Evolutionary conservation across 1,139 yeast species (phyloP).

Genomic region (Pneumocystis carinii): DNA sequence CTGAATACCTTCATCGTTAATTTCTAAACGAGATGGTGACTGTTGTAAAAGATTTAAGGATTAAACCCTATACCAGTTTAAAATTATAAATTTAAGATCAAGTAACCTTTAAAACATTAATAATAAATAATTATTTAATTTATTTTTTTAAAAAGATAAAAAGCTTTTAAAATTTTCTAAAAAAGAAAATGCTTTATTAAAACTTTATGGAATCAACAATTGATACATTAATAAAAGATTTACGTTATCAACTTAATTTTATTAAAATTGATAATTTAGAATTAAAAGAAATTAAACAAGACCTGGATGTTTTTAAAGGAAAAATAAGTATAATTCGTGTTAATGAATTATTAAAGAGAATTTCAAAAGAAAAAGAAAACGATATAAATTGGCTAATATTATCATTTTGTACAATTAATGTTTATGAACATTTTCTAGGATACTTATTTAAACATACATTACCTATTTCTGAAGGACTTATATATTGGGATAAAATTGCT

Average conservation of each 20-base stretch:
- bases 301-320: not conserved
- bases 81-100: not conserved
- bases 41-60: not conserved
- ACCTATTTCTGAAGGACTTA: not conserved
- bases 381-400: not conserved
- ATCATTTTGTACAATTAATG: not conserved
- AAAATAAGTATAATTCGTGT: not conserved
- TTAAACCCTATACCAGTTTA: not conserved
- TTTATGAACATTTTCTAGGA: not conserved
- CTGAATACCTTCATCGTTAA: not conserved
- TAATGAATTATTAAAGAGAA: not conserved
- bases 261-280: not conserved
- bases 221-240: not conserved
- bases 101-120: not conserved
- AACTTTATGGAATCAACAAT: not conserved
- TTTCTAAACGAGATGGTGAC: not conserved
- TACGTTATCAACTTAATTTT: not conserved
- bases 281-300: not conserved
- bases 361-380: not conserved
- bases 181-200: not conserved
- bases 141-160: not conserved
- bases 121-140: not conserved
- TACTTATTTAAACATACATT: not conserved
- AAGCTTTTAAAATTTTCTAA: not conserved
- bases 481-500: not conserved